phyloP scores from a whole-genome alignment of 208 protist genomes.

The Crithidia thermophila region DNA sequence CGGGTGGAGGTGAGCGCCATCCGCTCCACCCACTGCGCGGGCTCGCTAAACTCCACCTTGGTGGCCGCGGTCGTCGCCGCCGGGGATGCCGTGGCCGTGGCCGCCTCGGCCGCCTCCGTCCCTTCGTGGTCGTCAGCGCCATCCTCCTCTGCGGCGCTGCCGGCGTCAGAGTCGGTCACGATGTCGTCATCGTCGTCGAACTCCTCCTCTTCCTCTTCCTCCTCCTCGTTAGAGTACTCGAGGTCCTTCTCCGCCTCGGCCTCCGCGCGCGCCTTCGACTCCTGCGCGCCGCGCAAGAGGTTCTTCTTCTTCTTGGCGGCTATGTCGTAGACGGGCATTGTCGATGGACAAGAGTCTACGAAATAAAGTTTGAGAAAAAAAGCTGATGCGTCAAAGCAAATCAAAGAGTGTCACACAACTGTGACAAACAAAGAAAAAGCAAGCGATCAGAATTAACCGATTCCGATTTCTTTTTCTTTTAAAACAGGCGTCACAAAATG shows the following conservation, averaged over 20 bases:
- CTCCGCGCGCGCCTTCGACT: slow-evolving; percentile 10
- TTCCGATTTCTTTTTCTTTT: too few relatives aligned
- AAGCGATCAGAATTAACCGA: background rate
- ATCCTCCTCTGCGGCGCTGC: too few relatives aligned
- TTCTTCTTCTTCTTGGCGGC: slow-evolving; percentile 60
- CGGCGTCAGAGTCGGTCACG: slow-evolving; percentile 5
- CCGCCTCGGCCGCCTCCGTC: background rate
- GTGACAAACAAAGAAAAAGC: background rate
- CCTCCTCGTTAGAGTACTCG: slow-evolving; percentile 23
- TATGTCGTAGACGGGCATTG: slow-evolving; percentile 74
- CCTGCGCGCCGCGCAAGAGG: slow-evolving; percentile 25
- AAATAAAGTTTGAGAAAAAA: background rate
- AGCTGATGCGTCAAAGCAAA: background rate
- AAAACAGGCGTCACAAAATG: too few relatives aligned
- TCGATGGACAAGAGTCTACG: background rate
- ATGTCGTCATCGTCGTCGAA: slow-evolving; percentile 12
- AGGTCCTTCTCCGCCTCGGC: slow-evolving; percentile 29
- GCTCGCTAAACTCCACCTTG: slow-evolving; percentile 83
- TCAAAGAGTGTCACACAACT: too few relatives aligned
- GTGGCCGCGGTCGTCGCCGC: slow-evolving; percentile 19
- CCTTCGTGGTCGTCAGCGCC: slow-evolving; percentile 6
- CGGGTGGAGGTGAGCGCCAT: slow-evolving; percentile 90
- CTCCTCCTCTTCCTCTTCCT: slow-evolving; percentile 21
- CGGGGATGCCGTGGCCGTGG: slow-evolving; percentile 8
- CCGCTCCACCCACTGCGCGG: slow-evolving; percentile 90